Evolutionary conservation across 306 rosid genomes (phyloP).

Genomic region (Fagus crenata): DNA sequence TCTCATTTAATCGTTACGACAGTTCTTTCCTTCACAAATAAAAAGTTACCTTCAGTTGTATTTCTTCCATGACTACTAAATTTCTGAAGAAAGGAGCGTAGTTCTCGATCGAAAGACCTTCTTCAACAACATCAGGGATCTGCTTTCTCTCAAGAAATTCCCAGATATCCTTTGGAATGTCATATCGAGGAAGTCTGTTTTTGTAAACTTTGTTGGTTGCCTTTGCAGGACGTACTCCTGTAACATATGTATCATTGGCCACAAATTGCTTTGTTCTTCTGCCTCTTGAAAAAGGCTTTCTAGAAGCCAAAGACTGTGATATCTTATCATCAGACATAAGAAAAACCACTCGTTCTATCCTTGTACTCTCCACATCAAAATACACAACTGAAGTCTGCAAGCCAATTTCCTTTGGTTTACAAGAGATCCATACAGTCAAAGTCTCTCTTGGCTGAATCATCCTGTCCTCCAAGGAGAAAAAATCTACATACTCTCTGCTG

Average conservation of each 20-base stretch:
- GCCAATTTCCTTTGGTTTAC: conserved; percentile 82
- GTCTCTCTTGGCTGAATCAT: conserved; percentile 71
- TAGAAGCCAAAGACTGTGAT: conserved; percentile 65
- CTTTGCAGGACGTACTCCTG: conserved; percentile 50
- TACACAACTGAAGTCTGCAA: conserved; percentile 63
- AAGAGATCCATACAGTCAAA: conserved; percentile 76
- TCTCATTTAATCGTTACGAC: neutral
- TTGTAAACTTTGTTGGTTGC: conserved; percentile 14
- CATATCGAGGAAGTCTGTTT: conserved; percentile 71
- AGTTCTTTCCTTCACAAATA: conserved; percentile 13
- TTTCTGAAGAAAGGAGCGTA: conserved; percentile 56
- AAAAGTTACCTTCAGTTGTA: conserved; percentile 72
- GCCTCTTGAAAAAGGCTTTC: conserved; percentile 56
- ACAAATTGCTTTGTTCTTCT: conserved; percentile 53
- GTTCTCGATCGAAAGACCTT: conserved; percentile 53
- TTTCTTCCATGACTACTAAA: conserved; percentile 81
- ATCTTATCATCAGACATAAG: conserved; percentile 83
- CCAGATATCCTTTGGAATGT: conserved; percentile 57
- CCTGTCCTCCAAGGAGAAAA: conserved; percentile 69
- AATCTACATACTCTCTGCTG: conserved; percentile 50
- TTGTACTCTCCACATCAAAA: conserved; percentile 66
- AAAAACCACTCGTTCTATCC: conserved; percentile 73
- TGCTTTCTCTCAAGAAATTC: conserved; percentile 51
- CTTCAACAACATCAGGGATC: conserved; percentile 52
- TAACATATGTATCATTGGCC: conserved; percentile 34